Conservation (phyloP, 1,139 yeast species). For the Yamadazyma mexicana region DNA sequence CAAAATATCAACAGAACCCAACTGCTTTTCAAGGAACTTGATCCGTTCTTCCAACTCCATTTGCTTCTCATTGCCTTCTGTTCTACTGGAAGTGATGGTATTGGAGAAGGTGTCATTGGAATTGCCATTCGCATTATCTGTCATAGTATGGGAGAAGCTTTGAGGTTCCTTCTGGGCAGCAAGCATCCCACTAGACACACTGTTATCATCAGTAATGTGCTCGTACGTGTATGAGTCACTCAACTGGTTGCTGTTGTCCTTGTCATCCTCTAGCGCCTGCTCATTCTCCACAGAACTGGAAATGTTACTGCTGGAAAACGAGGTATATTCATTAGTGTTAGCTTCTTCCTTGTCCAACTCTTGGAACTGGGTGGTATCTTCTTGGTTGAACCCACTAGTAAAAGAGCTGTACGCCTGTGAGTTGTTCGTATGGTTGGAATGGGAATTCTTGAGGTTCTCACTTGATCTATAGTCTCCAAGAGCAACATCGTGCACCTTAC, state of each 20-base stretch:
- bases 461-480: slow-evolving; percentile 13
- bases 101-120: slow-evolving; percentile 2
- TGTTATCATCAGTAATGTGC: slow-evolving; percentile 4
- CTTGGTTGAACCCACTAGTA: slow-evolving; percentile 34
- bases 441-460: slow-evolving; percentile 7
- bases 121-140: neutral
- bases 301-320: slow-evolving; percentile 15
- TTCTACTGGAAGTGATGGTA: slow-evolving; percentile 2
- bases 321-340: slow-evolving; percentile 25
- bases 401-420: slow-evolving; percentile 32
- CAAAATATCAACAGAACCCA: slow-evolving; percentile 10
- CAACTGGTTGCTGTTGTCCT: neutral
- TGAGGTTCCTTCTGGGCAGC: neutral
- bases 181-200: neutral
- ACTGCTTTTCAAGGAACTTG: slow-evolving; percentile 13
- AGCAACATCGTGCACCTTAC: slow-evolving; percentile 16
- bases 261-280: neutral
- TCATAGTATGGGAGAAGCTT: neutral
- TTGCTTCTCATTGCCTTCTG: neutral
- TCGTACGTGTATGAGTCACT: slow-evolving; percentile 29
- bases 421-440: slow-evolving; percentile 9
- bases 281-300: slow-evolving; percentile 1
- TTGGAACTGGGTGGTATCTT: slow-evolving; percentile 17
- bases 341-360: slow-evolving; percentile 6
- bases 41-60: slow-evolving; percentile 9